Evolutionary conservation across 2,329 filamentous ascomycete species (phyloP).

Genomic region (Delphinella strobiligena): DNA sequence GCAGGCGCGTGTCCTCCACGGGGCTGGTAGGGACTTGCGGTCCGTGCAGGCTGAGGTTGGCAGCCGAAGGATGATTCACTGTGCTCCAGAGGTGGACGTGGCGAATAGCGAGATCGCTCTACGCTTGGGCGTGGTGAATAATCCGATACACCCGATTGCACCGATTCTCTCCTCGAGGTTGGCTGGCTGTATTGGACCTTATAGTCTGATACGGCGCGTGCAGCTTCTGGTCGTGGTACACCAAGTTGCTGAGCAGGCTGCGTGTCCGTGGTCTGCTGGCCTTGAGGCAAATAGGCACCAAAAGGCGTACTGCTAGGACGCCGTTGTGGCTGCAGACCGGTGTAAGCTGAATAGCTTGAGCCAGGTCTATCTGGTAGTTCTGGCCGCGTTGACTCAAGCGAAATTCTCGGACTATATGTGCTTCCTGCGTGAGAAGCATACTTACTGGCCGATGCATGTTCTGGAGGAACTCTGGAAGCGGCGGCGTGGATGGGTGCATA

Average conservation of each 20-base stretch:
- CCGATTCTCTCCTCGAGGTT: slow-evolving; percentile 18
- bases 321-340: slow-evolving; percentile 1
- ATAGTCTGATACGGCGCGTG: slow-evolving; percentile 18
- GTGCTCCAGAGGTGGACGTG: slow-evolving; percentile 6
- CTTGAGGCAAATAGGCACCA: slow-evolving; percentile 8
- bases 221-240: slow-evolving; percentile 17
- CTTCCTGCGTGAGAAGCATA: slow-evolving; percentile 9
- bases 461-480: neutral
- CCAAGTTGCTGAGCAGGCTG: slow-evolving; percentile 11
- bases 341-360: slow-evolving; percentile 2
- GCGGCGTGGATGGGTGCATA: slow-evolving; percentile 16
- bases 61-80: slow-evolving; percentile 5
- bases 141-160: slow-evolving; percentile 9
- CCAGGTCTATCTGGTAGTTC: slow-evolving; percentile 10
- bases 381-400: slow-evolving; percentile 6
- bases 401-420: slow-evolving; percentile 5
- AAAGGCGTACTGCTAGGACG: slow-evolving; percentile 9
- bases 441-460: slow-evolving; percentile 6
- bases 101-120: slow-evolving; percentile 3
- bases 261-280: slow-evolving; percentile 6
- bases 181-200: slow-evolving; percentile 15
- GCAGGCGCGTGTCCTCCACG: slow-evolving; percentile 1
- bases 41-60: slow-evolving; percentile 8
- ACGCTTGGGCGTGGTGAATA: slow-evolving; percentile 5
- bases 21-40: slow-evolving; percentile 3